Conservation (phyloP, 257 asterid species). For the Anisodus acutangulus region DNA sequence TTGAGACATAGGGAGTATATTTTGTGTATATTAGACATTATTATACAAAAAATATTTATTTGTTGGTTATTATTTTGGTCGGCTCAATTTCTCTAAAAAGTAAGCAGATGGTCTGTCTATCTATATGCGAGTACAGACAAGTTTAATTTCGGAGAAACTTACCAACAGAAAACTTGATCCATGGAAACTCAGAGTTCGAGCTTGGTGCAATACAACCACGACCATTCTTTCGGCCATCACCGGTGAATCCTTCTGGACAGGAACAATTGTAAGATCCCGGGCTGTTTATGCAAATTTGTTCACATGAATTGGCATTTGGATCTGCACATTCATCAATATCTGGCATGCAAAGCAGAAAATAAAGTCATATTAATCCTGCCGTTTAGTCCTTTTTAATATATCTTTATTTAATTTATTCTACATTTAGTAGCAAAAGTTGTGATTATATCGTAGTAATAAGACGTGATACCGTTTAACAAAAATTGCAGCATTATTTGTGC, state of each 20-base stretch:
- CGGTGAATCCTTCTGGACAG: constrained; percentile 43
- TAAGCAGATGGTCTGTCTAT: too few relatives aligned
- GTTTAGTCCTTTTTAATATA: background rate
- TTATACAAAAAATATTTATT: too few relatives aligned
- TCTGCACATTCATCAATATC: constrained; percentile 45
- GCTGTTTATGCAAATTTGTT: constrained; percentile 38
- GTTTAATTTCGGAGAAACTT: background rate
- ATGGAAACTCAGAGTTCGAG: constrained; percentile 39
- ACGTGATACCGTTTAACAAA: background rate
- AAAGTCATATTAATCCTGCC: background rate
- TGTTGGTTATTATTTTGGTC: too few relatives aligned
- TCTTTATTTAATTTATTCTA: background rate
- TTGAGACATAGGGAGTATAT: too few relatives aligned
- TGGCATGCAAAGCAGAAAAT: constrained; percentile 1
- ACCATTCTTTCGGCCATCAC: constrained; percentile 39
- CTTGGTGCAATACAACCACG: constrained; percentile 41
- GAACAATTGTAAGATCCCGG: constrained; percentile 45
- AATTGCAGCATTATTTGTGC: background rate
- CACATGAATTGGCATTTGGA: constrained; percentile 39
- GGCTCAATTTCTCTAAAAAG: too few relatives aligned
- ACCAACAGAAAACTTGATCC: constrained; percentile 44
- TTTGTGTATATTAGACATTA: too few relatives aligned
- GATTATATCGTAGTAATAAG: background rate
- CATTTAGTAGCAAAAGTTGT: background rate
- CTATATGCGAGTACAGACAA: background rate